phyloP scores from a whole-genome alignment of 768 basidiomycete species.

The Calvatia gigantea region DNA sequence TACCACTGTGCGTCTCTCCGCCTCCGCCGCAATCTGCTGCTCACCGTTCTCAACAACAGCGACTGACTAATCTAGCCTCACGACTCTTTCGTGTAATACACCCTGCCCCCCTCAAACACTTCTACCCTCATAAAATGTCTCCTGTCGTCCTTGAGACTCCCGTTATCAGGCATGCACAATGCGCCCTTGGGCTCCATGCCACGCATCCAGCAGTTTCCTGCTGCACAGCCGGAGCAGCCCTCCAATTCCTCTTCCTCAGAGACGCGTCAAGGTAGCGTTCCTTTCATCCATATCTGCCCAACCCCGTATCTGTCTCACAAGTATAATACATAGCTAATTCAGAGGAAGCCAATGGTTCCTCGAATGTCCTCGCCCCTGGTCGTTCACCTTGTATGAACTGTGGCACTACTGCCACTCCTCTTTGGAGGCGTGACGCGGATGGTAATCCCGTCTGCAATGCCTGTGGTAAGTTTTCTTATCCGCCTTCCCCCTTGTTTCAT shows the following conservation, averaged over 20 bases:
- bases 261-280: slow-evolving; percentile 23
- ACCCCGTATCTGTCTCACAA: slow-evolving; percentile 5
- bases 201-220: slow-evolving; percentile 42
- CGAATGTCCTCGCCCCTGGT: slow-evolving; percentile 27
- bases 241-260: slow-evolving; percentile 20
- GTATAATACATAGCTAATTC: slow-evolving; percentile 15
- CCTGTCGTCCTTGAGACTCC: slow-evolving; percentile 57
- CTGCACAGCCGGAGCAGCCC: slow-evolving; percentile 18
- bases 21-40: neutral
- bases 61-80: slow-evolving; percentile 18
- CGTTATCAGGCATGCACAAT: slow-evolving; percentile 46
- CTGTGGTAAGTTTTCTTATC: slow-evolving; percentile 65
- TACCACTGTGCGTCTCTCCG: slow-evolving; percentile 3
- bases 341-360: slow-evolving; percentile 24
- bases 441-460: slow-evolving; percentile 88
- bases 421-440: slow-evolving; percentile 80
- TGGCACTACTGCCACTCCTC: slow-evolving; percentile 72
- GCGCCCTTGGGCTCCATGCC: slow-evolving; percentile 38
- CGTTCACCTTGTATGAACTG: slow-evolving; percentile 68
- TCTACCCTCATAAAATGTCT: slow-evolving; percentile 36
- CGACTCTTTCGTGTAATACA: slow-evolving; percentile 13
- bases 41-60: slow-evolving; percentile 2
- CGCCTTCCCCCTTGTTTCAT: slow-evolving; percentile 21
- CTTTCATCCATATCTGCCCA: neutral
- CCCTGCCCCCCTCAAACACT: slow-evolving; percentile 11